phyloP scores from a whole-genome alignment of 139 green algal species.

The Astrephomene gubernaculifera region DNA sequence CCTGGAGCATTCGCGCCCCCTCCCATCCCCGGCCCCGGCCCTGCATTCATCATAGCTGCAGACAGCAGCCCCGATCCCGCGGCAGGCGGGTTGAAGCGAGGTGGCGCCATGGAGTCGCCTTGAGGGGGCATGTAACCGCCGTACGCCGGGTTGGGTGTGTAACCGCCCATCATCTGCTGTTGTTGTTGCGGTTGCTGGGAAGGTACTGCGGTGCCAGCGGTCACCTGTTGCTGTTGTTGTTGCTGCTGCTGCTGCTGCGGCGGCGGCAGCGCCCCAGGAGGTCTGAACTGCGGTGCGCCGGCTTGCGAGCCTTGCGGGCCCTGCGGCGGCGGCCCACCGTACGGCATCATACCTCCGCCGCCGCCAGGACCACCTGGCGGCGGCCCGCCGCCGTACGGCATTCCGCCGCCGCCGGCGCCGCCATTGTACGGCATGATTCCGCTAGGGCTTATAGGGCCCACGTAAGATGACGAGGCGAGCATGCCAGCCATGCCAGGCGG shows the following conservation, averaged over 20 bases:
- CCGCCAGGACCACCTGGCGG: background rate
- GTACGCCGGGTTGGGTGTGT: background rate
- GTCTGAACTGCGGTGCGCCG: background rate
- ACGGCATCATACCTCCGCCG: constrained; percentile 11
- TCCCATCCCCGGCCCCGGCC: background rate
- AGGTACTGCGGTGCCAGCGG: no score
- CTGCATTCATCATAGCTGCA: background rate
- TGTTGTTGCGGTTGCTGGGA: background rate
- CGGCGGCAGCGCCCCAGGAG: background rate
- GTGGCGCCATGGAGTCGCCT: background rate
- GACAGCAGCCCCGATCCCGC: background rate
- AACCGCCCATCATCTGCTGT: background rate
- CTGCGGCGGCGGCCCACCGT: background rate
- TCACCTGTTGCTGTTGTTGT: no score
- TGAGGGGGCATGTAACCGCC: background rate
- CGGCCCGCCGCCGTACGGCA: background rate
- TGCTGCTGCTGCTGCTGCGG: background rate
- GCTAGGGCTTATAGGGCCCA: background rate
- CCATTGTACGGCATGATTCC: background rate
- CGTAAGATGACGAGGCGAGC: background rate
- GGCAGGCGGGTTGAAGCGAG: background rate
- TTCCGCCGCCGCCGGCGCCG: background rate
- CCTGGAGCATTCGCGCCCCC: no score
- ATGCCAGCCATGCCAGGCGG: constrained; percentile 9
- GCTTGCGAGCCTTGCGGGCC: background rate